phyloP scores from a whole-genome alignment of 768 basidiomycete genomes.

The Russula dissimulans region DNA sequence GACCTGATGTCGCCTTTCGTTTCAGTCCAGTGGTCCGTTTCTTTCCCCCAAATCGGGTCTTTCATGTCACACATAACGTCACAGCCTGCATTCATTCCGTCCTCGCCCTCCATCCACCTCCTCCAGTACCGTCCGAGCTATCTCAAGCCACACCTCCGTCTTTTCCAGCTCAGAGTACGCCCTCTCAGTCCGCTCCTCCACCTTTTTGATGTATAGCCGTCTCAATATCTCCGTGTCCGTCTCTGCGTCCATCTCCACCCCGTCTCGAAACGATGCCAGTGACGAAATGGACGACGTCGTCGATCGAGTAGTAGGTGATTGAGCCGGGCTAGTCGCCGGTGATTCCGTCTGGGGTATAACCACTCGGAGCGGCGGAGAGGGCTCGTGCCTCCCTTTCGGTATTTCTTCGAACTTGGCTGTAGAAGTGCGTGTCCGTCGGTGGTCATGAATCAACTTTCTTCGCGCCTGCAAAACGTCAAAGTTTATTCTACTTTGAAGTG shows the following conservation, averaged over 20 bases:
- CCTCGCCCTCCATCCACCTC: constrained; percentile 24
- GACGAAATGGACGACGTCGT: constrained; percentile 38
- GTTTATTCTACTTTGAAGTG: neutral
- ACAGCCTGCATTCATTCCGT: constrained; percentile 23
- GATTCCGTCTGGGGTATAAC: constrained; percentile 11
- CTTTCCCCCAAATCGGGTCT: constrained; percentile 6
- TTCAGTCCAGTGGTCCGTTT: constrained; percentile 18
- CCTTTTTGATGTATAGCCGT: constrained; percentile 53
- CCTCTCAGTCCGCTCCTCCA: constrained; percentile 45
- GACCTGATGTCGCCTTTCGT: constrained; percentile 13
- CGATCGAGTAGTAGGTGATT: constrained; percentile 27
- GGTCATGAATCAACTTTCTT: constrained; percentile 8
- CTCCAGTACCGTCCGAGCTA: constrained; percentile 54
- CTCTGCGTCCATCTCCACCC: constrained; percentile 46
- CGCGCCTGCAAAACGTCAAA: neutral
- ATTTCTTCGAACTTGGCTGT: neutral
- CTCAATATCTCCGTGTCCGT: constrained; percentile 33
- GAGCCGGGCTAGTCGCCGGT: neutral
- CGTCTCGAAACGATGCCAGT: constrained; percentile 39
- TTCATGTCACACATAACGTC: constrained; percentile 3
- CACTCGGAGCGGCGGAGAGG: constrained; percentile 1
- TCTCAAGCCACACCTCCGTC: constrained; percentile 47
- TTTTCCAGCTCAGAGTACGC: constrained; percentile 59
- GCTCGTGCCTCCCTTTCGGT: neutral
- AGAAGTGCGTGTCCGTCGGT: constrained; percentile 3